These are phyloP conservation scores for Phytophthora hibernalis DNA, from an alignment of 352 stramenopile genomes.

Conservation along the genomic window DNA sequence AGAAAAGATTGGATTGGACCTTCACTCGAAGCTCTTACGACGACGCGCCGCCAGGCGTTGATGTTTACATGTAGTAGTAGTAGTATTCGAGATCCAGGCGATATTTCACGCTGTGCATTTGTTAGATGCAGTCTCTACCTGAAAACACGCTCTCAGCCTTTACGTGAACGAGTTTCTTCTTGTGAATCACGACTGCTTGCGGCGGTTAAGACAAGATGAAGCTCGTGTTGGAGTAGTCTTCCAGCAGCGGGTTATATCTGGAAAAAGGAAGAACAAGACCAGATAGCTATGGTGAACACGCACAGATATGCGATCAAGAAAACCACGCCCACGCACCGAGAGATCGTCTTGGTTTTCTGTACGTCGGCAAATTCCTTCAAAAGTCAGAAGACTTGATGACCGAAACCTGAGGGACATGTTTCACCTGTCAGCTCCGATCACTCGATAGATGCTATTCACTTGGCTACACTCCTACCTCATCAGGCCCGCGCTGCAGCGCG, in stretches of 20 bases:
- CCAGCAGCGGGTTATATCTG: slow-evolving; percentile 90
- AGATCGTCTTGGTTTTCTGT: slow-evolving; percentile 84
- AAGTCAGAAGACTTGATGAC: slow-evolving; percentile 87
- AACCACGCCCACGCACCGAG: slow-evolving; percentile 47
- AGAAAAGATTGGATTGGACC: slow-evolving; percentile 53
- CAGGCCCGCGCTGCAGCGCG: slow-evolving; percentile 54
- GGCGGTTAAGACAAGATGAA: slow-evolving; percentile 82
- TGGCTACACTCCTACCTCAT: slow-evolving; percentile 43
- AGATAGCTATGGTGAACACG: slow-evolving; percentile 4
- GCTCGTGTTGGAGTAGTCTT: slow-evolving; percentile 92
- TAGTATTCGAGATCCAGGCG: too few relatives aligned
- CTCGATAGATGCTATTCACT: not conserved
- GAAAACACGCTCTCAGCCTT: slow-evolving; percentile 14
- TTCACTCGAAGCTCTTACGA: slow-evolving; percentile 48
- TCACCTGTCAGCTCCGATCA: not conserved
- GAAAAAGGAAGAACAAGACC: slow-evolving; percentile 1
- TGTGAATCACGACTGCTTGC: slow-evolving; percentile 1
- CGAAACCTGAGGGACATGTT: slow-evolving; percentile 53
- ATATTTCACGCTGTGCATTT: slow-evolving; percentile 6
- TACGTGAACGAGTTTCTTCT: slow-evolving; percentile 9
- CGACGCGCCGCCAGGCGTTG: slow-evolving; percentile 26
- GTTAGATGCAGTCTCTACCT: slow-evolving; percentile 16
- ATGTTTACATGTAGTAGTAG: slow-evolving; percentile 23
- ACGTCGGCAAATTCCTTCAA: slow-evolving; percentile 82
- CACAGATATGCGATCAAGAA: not conserved